These are phyloP conservation scores for Mycena kentingensis DNA, from an alignment of 768 basidiomycete species.

Conservation along the genomic window DNA sequence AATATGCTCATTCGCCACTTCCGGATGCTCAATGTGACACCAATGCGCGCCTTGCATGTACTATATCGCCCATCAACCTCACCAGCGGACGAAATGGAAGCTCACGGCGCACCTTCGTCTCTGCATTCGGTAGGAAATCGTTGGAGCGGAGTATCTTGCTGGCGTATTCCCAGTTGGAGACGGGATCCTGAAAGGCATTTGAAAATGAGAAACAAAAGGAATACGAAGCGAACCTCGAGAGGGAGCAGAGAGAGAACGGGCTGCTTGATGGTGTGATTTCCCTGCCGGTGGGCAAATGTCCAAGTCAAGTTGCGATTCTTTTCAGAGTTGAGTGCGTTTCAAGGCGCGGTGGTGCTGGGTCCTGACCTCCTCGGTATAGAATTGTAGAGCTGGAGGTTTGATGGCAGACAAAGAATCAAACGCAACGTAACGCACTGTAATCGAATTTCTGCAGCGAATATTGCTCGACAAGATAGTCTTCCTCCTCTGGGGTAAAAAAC, in stretches of 20 bases:
- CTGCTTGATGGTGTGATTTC: conserved; percentile 45
- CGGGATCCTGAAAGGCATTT: conserved; percentile 43
- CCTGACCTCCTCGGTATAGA: conserved; percentile 59
- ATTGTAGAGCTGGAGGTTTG: conserved; percentile 60
- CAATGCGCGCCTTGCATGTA: conserved; percentile 61
- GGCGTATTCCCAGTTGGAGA: conserved; percentile 44
- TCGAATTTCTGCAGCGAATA: conserved; percentile 59
- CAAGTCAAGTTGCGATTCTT: conserved; percentile 47
- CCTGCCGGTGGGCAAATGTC: conserved; percentile 43
- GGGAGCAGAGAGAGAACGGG: conserved; percentile 48
- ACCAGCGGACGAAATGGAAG: not conserved
- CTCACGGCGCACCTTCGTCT: conserved; percentile 35
- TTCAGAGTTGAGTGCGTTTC: not conserved
- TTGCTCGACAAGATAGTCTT: conserved; percentile 70
- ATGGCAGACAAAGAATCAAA: not conserved
- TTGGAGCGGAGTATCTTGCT: conserved; percentile 39
- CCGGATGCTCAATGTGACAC: conserved; percentile 64
- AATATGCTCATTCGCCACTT: conserved; percentile 52
- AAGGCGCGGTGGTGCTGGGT: not conserved
- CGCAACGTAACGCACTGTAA: conserved; percentile 47
- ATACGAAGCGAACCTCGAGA: conserved; percentile 34
- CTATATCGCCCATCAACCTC: conserved; percentile 31
- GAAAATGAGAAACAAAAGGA: not conserved
- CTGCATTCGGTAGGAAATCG: conserved; percentile 40
- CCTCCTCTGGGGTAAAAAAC: conserved; percentile 61